These are phyloP conservation scores for Apiospora phragmitis DNA, from an alignment of 2,329 filamentous ascomycete species.

Conservation along the genomic window DNA sequence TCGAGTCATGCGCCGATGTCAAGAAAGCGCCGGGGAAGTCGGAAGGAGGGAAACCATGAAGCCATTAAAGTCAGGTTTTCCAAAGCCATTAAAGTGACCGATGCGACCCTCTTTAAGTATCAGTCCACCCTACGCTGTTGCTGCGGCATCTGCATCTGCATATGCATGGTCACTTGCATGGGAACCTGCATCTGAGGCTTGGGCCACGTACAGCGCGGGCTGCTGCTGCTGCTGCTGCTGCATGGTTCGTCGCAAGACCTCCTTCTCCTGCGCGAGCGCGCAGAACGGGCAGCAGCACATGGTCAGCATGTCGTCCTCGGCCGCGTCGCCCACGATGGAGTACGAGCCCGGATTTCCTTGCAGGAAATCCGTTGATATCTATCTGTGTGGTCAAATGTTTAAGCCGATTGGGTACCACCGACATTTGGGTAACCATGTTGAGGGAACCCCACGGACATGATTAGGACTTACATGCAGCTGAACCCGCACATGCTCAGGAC, in stretches of 20 bases:
- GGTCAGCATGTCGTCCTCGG: neutral
- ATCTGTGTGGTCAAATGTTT: too few relatives aligned
- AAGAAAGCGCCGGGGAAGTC: neutral
- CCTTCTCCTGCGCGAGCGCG: slow-evolving; percentile 2
- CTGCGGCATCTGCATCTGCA: neutral
- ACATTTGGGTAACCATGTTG: neutral
- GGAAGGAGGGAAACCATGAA: neutral
- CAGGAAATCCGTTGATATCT: neutral
- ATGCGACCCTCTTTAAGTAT: too few relatives aligned
- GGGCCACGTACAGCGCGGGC: neutral
- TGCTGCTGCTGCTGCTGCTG: neutral
- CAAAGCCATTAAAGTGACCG: too few relatives aligned
- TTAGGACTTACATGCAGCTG: neutral
- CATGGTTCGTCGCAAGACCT: neutral
- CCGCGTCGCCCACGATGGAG: neutral
- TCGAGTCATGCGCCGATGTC: neutral
- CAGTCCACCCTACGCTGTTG: too few relatives aligned
- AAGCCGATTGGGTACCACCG: neutral
- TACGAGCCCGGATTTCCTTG: neutral
- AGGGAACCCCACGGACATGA: neutral
- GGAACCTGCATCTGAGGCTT: neutral
- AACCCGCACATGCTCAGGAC: neutral
- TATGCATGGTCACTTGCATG: neutral
- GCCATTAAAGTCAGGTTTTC: too few relatives aligned
- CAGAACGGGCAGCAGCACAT: slow-evolving; percentile 1